A percentile compares a stretch with the other conserved stretches of the same genome.
phyloP scores from a whole-genome alignment of 257 asterid species.

The Gynochthodes officinalis region DNA sequence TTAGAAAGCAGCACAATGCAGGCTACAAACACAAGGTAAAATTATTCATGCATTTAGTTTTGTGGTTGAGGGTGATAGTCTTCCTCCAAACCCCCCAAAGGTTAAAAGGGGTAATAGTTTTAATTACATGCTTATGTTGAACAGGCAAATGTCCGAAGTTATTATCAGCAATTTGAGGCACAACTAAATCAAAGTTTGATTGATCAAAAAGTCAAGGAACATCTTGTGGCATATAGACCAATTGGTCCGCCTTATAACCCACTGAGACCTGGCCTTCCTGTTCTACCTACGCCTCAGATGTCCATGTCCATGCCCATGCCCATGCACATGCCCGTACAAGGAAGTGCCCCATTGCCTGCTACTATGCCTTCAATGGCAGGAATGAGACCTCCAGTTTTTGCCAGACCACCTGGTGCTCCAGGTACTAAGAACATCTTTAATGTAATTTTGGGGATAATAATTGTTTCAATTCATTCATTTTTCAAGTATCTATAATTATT shows the following conservation, averaged over 20 bases:
- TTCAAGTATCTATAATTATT: background rate
- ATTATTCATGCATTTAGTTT: background rate
- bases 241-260: constrained; percentile 57
- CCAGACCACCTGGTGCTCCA: constrained; percentile 67
- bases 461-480: background rate
- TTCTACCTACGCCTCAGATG: constrained; percentile 47
- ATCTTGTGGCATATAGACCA: constrained; percentile 86
- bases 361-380: constrained; percentile 49
- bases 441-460: background rate
- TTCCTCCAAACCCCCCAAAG: too few relatives aligned
- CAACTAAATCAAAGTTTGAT: constrained; percentile 89
- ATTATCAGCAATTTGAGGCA: constrained; percentile 96
- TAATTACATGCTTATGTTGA: constrained; percentile 15
- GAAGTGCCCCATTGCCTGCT: constrained; percentile 46
- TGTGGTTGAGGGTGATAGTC: background rate
- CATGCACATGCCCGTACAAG: constrained; percentile 49
- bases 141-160: constrained; percentile 86
- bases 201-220: constrained; percentile 95
- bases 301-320: constrained; percentile 29
- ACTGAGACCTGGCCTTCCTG: constrained; percentile 69
- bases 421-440: constrained; percentile 33
- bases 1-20: constrained; percentile 90
- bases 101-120: background rate
- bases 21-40: constrained; percentile 97
- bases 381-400: constrained; percentile 67